A percentile compares a stretch with the other conserved stretches of the same genome.
Conservation (phyloP, 2,329 filamentous ascomycete genomes). For the Trichoderma arundinaceum region DNA sequence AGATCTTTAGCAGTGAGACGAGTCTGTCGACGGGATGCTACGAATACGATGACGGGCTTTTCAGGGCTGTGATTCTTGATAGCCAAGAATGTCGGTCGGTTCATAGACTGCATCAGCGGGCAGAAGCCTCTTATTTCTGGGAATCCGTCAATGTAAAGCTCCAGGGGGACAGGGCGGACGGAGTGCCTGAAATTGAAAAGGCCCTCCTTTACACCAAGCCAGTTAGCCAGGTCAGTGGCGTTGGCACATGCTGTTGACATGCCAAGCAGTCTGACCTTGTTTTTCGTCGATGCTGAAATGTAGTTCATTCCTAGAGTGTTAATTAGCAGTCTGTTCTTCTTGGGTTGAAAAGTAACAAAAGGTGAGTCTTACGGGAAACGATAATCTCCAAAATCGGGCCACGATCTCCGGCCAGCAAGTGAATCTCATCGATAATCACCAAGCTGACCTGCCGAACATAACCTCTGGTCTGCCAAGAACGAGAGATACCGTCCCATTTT, state of each 20-base stretch:
- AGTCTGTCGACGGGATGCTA: slow-evolving; percentile 93
- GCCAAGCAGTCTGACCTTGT: slow-evolving; percentile 86
- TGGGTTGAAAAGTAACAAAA: not conserved
- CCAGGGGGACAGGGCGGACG: slow-evolving; percentile 91
- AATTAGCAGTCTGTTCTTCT: not conserved
- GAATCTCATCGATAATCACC: slow-evolving; percentile 98
- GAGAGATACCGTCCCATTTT: slow-evolving; percentile 99
- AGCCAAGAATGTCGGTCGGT: slow-evolving; percentile 91
- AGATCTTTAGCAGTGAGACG: slow-evolving; percentile 93
- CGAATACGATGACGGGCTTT: slow-evolving; percentile 98
- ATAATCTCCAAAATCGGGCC: slow-evolving; percentile 99
- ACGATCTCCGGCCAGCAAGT: slow-evolving; percentile 93
- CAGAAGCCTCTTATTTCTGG: slow-evolving; percentile 95
- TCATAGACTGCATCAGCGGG: slow-evolving; percentile 99
- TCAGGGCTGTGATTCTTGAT: slow-evolving; percentile 96
- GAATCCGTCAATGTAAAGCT: slow-evolving; percentile 97
- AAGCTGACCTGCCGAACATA: slow-evolving; percentile 95
- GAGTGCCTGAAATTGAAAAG: slow-evolving; percentile 98
- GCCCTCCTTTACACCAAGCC: slow-evolving; percentile 94
- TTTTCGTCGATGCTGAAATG: slow-evolving; percentile 92
- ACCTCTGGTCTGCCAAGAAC: slow-evolving; percentile 96
- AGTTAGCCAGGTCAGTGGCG: slow-evolving; percentile 90
- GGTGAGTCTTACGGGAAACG: slow-evolving; percentile 62
- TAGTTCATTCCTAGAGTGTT: slow-evolving; percentile 85
- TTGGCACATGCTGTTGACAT: slow-evolving; percentile 99